A percentile compares a stretch with the other conserved stretches of the same genome.
Evolutionary conservation across 129 eudicot species (phyloP).

Genomic region (Helianthus tuberosus): DNA sequence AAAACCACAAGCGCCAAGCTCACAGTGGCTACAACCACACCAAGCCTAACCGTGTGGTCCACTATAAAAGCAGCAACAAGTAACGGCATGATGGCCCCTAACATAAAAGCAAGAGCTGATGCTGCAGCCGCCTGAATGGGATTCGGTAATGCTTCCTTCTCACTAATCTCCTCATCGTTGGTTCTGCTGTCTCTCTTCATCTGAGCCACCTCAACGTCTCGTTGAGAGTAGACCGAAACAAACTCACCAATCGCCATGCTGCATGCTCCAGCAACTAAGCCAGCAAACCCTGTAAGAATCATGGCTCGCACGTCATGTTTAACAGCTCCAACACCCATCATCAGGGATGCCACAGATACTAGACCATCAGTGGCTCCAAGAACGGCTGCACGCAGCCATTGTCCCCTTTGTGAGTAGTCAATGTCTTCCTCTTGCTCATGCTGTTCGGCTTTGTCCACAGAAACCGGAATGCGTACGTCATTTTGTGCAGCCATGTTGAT

Average conservation of each 20-base stretch:
- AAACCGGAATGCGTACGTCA: slow-evolving; percentile 24
- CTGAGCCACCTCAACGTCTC: slow-evolving; percentile 41
- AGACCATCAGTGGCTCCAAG: slow-evolving; percentile 53
- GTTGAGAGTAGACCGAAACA: slow-evolving; percentile 45
- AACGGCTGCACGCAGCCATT: slow-evolving; percentile 57
- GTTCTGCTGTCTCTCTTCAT: slow-evolving; percentile 30
- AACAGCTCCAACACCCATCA: slow-evolving; percentile 51
- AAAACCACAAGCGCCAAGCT: slow-evolving; percentile 39
- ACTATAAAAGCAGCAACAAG: slow-evolving; percentile 39
- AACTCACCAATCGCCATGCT: slow-evolving; percentile 43
- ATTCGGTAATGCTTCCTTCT: slow-evolving; percentile 30
- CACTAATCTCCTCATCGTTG: background rate
- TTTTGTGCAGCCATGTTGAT: slow-evolving; percentile 35
- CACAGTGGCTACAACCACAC: slow-evolving; percentile 40
- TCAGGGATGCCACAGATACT: slow-evolving; percentile 46
- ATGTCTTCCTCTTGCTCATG: slow-evolving; percentile 16
- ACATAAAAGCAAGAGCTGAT: slow-evolving; percentile 40
- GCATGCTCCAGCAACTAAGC: slow-evolving; percentile 45
- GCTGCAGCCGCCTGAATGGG: slow-evolving; percentile 41
- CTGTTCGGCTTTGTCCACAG: slow-evolving; percentile 15
- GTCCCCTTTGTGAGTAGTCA: slow-evolving; percentile 45
- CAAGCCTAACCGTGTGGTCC: slow-evolving; percentile 30
- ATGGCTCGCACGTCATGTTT: slow-evolving; percentile 39
- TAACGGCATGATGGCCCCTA: slow-evolving; percentile 42
- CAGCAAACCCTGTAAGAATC: slow-evolving; percentile 47